Evolutionary conservation across 2,329 filamentous ascomycete genomes (phyloP).

Genomic region (Clonostachys rosea): DNA sequence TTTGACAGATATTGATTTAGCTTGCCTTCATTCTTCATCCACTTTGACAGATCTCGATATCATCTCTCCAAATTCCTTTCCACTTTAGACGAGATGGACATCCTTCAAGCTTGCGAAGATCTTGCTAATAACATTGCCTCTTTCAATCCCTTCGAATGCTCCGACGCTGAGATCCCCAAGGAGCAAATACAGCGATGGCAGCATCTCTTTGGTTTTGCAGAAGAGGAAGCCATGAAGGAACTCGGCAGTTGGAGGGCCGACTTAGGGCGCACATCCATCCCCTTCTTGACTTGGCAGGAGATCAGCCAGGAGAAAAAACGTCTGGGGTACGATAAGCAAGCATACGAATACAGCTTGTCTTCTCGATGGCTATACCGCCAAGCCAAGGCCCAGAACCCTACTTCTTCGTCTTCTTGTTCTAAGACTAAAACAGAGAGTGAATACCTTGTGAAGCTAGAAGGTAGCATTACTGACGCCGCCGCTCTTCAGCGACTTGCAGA

Average conservation of each 20-base stretch:
- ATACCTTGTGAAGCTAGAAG: conserved; percentile 3
- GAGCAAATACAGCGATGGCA: conserved; percentile 3
- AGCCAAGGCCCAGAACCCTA: not conserved
- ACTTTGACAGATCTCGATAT: not conserved
- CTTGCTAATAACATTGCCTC: conserved; percentile 1
- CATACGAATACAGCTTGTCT: conserved; percentile 5
- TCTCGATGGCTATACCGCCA: not conserved
- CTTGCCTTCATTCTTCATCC: no score
- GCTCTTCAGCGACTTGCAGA: conserved; percentile 1
- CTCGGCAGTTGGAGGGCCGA: conserved; percentile 4
- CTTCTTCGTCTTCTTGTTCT: not conserved
- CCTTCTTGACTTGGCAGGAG: conserved; percentile 3
- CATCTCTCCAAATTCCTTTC: not conserved
- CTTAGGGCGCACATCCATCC: not conserved
- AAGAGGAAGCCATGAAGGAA: conserved; percentile 2
- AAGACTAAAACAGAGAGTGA: not conserved
- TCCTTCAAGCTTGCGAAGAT: conserved; percentile 1
- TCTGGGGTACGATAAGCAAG: conserved; percentile 4
- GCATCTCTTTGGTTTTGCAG: conserved; percentile 1
- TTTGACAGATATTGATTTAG: no score
- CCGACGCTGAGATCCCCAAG: conserved; percentile 3
- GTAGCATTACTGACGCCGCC: not conserved
- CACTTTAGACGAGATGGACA: not conserved
- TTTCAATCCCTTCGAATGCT: conserved; percentile 1
- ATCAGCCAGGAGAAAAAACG: conserved; percentile 1